Percentiles rank a stretch among this genome's conserved stretches.
Evolutionary conservation across 495 filamentous ascomycete species (phyloP).

Genomic region (Lasiosphaeria hispida): DNA sequence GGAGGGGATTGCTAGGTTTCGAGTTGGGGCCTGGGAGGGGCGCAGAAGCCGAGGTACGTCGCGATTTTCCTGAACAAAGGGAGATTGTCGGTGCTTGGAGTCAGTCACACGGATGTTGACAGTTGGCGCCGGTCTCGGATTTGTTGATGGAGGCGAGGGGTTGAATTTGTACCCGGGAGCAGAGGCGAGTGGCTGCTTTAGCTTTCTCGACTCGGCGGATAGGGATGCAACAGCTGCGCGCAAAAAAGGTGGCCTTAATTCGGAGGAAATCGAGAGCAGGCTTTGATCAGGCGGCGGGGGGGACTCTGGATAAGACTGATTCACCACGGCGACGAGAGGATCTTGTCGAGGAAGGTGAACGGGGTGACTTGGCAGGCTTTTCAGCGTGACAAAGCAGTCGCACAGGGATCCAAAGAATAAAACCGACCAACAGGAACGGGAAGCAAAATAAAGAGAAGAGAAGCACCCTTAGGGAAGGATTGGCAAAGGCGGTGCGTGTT

Average conservation of each 20-base stretch:
- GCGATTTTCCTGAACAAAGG: slow-evolving; percentile 3
- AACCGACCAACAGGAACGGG: slow-evolving; percentile 29
- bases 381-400: slow-evolving; percentile 23
- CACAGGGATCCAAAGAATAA: slow-evolving; percentile 27
- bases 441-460: slow-evolving; percentile 33
- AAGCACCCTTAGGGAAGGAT: slow-evolving; percentile 34
- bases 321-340: slow-evolving; percentile 4
- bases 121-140: slow-evolving; percentile 11
- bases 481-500: slow-evolving; percentile 40
- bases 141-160: not conserved
- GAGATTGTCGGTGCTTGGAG: not conserved
- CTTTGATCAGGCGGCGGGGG: slow-evolving; percentile 3
- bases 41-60: not conserved
- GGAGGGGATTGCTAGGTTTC: slow-evolving; percentile 4
- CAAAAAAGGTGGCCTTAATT: not conserved
- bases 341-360: slow-evolving; percentile 1
- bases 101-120: slow-evolving; percentile 7
- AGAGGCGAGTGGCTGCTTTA: not conserved
- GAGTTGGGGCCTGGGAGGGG: not conserved
- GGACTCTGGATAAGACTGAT: slow-evolving; percentile 7
- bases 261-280: slow-evolving; percentile 4
- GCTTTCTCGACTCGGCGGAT: not conserved
- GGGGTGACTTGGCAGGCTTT: slow-evolving; percentile 16
- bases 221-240: not conserved
- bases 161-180: not conserved